phyloP scores from a whole-genome alignment of 345 rosid species.

The Eucalyptus viminalis region DNA sequence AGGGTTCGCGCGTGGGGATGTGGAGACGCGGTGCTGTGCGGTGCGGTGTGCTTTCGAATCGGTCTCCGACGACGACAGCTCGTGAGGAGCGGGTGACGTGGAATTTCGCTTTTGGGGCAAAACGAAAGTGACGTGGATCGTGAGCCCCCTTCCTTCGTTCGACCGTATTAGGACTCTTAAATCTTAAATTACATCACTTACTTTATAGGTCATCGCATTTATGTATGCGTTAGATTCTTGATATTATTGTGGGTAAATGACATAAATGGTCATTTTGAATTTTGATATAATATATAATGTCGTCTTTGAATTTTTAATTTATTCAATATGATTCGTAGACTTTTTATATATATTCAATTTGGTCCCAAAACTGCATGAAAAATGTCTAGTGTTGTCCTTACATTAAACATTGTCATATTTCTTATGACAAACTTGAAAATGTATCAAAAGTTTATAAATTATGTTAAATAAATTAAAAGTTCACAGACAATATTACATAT shows the following conservation, averaged over 20 bases:
- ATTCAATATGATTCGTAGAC: accelerated
- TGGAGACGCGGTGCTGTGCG: not conserved
- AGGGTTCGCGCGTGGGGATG: not conserved
- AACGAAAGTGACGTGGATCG: not conserved
- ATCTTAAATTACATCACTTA: not conserved
- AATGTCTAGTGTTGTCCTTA: too few relatives aligned
- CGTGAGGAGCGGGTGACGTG: not conserved
- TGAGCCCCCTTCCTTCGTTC: not conserved
- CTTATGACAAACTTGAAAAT: too few relatives aligned
- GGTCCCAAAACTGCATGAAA: accelerated
- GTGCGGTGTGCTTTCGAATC: not conserved
- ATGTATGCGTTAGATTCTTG: not conserved
- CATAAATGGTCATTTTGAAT: too few relatives aligned
- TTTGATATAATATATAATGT: too few relatives aligned
- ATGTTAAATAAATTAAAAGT: too few relatives aligned
- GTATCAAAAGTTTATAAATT: too few relatives aligned
- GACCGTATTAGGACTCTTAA: not conserved
- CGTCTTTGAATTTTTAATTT: accelerated
- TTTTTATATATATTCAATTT: too few relatives aligned
- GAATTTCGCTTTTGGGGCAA: not conserved
- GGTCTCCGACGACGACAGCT: not conserved
- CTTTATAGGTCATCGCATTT: not conserved
- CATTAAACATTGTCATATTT: too few relatives aligned
- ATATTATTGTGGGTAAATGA: too few relatives aligned
- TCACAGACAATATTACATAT: accelerated